phyloP scores from a whole-genome alignment of 2,329 filamentous ascomycete species.

The Neoarthrinium moseri region DNA sequence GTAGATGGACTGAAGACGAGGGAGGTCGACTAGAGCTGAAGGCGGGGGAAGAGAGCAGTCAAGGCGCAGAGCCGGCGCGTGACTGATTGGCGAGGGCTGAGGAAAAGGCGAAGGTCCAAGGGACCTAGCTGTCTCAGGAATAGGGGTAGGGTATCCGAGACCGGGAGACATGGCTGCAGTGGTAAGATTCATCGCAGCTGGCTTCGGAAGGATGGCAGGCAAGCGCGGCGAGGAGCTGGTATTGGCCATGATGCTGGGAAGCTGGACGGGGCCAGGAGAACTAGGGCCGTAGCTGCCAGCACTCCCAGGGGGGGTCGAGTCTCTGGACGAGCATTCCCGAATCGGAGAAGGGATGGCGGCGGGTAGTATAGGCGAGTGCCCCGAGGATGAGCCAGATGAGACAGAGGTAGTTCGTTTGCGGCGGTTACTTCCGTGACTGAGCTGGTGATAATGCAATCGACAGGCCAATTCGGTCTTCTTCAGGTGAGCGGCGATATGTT shows the following conservation, averaged over 20 bases:
- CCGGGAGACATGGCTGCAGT: constrained; percentile 33
- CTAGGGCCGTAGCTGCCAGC: constrained; percentile 42
- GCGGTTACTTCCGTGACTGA: constrained; percentile 78
- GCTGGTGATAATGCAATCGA: constrained; percentile 83
- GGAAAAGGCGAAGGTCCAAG: constrained; percentile 45
- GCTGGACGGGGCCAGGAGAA: constrained; percentile 46
- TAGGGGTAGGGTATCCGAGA: constrained; percentile 37
- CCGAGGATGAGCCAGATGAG: constrained; percentile 61
- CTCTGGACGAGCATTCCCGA: constrained; percentile 46
- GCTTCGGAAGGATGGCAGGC: constrained; percentile 67
- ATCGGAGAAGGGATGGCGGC: constrained; percentile 49
- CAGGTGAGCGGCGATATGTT: constrained; percentile 80
- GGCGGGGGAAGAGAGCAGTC: constrained; percentile 52
- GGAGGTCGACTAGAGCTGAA: constrained; percentile 54
- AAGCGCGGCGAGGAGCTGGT: constrained; percentile 47
- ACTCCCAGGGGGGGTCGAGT: constrained; percentile 46
- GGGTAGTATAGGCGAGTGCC: constrained; percentile 50
- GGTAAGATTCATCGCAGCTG: constrained; percentile 47
- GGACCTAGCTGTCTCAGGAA: constrained; percentile 38
- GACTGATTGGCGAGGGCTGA: constrained; percentile 36
- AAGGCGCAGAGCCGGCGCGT: constrained; percentile 52
- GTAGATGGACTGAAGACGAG: constrained; percentile 69
- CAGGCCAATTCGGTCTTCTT: constrained; percentile 88
- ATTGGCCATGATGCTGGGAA: constrained; percentile 51
- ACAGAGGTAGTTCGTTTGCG: constrained; percentile 74